phyloP scores from a whole-genome alignment of 306 rosid species.

The Rosa lucieae region DNA sequence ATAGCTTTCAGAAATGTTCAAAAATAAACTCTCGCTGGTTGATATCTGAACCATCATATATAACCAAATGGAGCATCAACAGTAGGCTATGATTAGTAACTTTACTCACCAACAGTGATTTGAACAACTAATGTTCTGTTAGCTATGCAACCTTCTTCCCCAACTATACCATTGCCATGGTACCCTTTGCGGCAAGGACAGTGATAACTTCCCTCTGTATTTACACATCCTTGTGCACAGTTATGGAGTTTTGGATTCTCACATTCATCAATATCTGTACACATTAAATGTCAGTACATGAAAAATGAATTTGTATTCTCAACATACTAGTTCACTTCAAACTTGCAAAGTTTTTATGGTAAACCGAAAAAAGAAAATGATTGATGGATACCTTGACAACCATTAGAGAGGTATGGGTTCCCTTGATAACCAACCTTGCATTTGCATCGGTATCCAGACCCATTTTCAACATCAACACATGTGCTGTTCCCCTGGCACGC shows the following conservation, averaged over 20 bases:
- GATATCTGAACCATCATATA: neutral
- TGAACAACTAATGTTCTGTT: neutral
- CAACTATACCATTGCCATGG: slow-evolving; percentile 15
- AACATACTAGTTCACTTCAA: neutral
- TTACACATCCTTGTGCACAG: slow-evolving; percentile 10
- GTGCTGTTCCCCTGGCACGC: slow-evolving; percentile 9
- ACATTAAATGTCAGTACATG: neutral
- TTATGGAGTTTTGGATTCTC: neutral
- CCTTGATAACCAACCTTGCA: slow-evolving; percentile 40
- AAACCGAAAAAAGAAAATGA: neutral
- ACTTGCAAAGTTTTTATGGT: neutral
- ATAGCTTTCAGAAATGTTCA: neutral
- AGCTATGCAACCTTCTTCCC: slow-evolving; percentile 12
- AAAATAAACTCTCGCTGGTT: neutral
- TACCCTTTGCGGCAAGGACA: slow-evolving; percentile 15
- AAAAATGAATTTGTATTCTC: neutral
- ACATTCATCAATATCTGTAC: slow-evolving; percentile 22
- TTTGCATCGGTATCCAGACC: slow-evolving; percentile 34
- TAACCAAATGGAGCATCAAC: neutral
- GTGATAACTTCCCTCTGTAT: slow-evolving; percentile 3
- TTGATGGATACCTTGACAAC: slow-evolving; percentile 30
- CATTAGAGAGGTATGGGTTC: slow-evolving; percentile 41
- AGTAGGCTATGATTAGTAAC: neutral
- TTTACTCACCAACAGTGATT: neutral
- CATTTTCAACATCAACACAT: neutral